Evolutionary conservation across 164 flowering plant genomes (phyloP), one percentile per base, ranked within the genome.

Genomic region (Dillenia turbinata): DNA sequence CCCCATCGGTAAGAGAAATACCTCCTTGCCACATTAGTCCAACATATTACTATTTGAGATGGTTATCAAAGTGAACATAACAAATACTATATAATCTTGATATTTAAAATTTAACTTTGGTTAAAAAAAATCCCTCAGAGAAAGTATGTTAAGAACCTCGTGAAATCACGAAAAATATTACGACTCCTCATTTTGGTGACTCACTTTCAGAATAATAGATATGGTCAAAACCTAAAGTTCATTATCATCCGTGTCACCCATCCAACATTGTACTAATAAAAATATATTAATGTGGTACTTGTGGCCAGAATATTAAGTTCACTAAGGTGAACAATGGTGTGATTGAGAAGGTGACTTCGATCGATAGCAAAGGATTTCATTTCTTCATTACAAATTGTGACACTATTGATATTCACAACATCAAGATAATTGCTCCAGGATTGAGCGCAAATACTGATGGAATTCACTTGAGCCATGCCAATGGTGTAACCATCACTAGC

Each of bases 401-500:
- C 2, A 72, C 75, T 63, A 12, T 81, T 6, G 59, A 52, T 0
- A 49, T 61, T 2, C 44, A 54, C 16, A 55, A 73, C 33, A 15
- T 86, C 48, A 68, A 60, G 2, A 66, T 86, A 1, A 63, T 65
- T 3, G 91, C 89, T 0, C 86, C 87, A 0, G 78, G 13, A 5
- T 60, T 76, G 0, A 83, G 89, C 68, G 89, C 86, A 1, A 84
- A 85, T 79, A 85, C 94, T 0, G 84, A 83, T 47, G 94, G 94
- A 12, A 66, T 85, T 15, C 85, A 85, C 54, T 9, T 82, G 0
- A 78, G 83, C 62, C 26, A 9, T 10, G 67, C 88, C 0, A 49
- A 26, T 9, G 9, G 14, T 8, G 68, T 84, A 22, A 73, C 33
- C 1, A 53, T 88, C 0, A 15, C 72, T 9, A 64, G 56, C 55